A percentile compares a stretch with the other conserved stretches of the same genome.
Conservation (phyloP, 176 grass and related monocot genomes). For the Olyra latifolia region DNA sequence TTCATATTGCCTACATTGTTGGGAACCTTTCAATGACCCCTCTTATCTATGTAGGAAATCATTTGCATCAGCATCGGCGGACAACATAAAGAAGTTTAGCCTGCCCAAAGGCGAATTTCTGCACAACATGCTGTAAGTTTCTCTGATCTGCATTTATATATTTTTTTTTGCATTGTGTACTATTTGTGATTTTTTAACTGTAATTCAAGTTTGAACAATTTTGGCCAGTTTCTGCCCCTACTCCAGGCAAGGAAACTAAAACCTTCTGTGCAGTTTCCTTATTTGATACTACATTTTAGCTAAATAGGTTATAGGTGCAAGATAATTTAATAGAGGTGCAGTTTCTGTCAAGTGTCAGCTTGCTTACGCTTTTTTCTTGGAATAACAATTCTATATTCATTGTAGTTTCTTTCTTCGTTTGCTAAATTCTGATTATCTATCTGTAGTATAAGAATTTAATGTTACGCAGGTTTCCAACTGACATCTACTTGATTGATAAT, state of each 20-base stretch:
- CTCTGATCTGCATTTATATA: not conserved
- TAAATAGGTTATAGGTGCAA: not conserved
- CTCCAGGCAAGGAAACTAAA: not conserved
- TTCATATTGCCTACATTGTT: constrained; percentile 13
- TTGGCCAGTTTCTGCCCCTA: not conserved
- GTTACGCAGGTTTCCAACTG: not conserved
- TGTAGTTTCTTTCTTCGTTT: not conserved
- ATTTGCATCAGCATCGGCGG: constrained; percentile 95
- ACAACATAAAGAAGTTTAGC: constrained; percentile 95
- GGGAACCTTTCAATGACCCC: constrained; percentile 8
- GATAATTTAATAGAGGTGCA: not conserved
- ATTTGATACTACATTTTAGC: not conserved
- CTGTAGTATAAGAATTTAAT: not conserved
- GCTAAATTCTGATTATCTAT: not conserved
- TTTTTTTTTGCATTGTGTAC: not conserved
- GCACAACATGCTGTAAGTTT: constrained; percentile 96
- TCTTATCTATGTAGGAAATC: constrained; percentile 55
- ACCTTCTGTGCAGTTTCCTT: not conserved
- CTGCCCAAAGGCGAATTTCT: constrained; percentile 95
- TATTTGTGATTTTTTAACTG: not conserved
- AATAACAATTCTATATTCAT: too few species aligned
- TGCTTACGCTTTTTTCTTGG: not conserved
- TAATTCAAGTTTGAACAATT: not conserved
- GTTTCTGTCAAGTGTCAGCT: not conserved
- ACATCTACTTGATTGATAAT: not conserved